These are phyloP conservation scores for Pulveroboletus sp. DNA, from an alignment of 768 basidiomycete genomes.

Conservation along the genomic window DNA sequence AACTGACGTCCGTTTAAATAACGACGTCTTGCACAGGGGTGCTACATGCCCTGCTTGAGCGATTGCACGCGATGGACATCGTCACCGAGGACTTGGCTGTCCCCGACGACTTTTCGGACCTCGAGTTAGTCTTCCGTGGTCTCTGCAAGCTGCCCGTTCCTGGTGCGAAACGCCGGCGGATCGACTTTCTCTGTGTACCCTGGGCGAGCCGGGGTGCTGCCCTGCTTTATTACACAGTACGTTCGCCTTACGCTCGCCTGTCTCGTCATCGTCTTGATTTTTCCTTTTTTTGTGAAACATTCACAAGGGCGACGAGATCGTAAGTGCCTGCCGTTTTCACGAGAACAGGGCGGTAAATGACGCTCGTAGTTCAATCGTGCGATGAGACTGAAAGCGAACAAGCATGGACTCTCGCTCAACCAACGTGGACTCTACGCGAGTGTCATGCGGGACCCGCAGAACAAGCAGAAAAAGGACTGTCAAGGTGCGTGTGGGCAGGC, in stretches of 20 bases:
- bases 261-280: too few relatives aligned
- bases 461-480: slow-evolving; percentile 56
- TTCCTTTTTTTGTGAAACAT: not conserved
- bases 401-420: slow-evolving; percentile 79
- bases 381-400: slow-evolving; percentile 78
- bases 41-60: slow-evolving; percentile 51
- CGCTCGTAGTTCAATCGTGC: slow-evolving; percentile 79
- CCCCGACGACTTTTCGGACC: slow-evolving; percentile 60
- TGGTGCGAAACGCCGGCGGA: slow-evolving; percentile 55
- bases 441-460: slow-evolving; percentile 64
- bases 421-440: slow-evolving; percentile 76
- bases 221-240: slow-evolving; percentile 84
- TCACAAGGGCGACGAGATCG: slow-evolving; percentile 83
- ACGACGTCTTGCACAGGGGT: slow-evolving; percentile 41
- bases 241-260: slow-evolving; percentile 2
- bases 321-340: slow-evolving; percentile 33
- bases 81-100: slow-evolving; percentile 77
- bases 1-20: not conserved
- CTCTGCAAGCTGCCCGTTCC: slow-evolving; percentile 57
- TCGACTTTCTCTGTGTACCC: slow-evolving; percentile 83
- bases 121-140: slow-evolving; percentile 81
- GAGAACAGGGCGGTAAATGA: not conserved
- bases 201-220: slow-evolving; percentile 79
- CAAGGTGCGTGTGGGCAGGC: slow-evolving; percentile 36
- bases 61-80: slow-evolving; percentile 53